Evolutionary conservation across 176 grass and related monocot species (phyloP).

Genomic region (Aegilops tauschii): DNA sequence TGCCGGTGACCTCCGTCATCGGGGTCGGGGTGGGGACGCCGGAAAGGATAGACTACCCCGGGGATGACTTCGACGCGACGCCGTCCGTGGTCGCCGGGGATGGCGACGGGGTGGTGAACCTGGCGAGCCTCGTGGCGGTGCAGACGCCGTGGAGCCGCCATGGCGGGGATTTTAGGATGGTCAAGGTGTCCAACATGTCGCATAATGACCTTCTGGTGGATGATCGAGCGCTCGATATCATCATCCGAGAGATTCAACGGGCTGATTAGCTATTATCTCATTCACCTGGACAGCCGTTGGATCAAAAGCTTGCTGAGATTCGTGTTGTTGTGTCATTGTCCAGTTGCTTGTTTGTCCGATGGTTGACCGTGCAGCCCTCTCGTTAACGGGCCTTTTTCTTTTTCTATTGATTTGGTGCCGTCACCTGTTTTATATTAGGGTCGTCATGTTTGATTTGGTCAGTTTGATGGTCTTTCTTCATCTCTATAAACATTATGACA

Average conservation of each 20-base stretch:
- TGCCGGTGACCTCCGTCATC: conserved; percentile 46
- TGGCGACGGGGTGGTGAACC: conserved; percentile 51
- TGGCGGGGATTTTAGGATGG: conserved; percentile 12
- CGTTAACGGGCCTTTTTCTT: too few relatives aligned
- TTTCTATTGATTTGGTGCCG: too few relatives aligned
- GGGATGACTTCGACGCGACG: conserved; percentile 13
- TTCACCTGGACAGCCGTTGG: too few relatives aligned
- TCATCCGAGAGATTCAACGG: background rate
- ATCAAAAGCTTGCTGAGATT: too few relatives aligned
- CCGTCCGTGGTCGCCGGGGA: conserved; percentile 38
- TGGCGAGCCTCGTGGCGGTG: conserved; percentile 39
- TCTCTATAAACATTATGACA: too few relatives aligned
- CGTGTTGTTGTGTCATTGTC: too few relatives aligned
- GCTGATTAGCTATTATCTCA: background rate
- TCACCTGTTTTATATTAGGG: too few relatives aligned
- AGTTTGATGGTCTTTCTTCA: too few relatives aligned
- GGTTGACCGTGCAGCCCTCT: too few relatives aligned
- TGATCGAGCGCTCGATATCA: background rate
- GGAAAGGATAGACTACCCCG: conserved; percentile 28
- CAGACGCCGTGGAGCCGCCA: conserved; percentile 24
- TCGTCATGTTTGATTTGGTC: too few relatives aligned
- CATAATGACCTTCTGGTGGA: conserved; percentile 32
- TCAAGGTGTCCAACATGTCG: conserved; percentile 27
- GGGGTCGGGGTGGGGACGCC: conserved; percentile 42
- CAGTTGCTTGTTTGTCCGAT: too few relatives aligned